phyloP scores from a whole-genome alignment of 1,284 basidiomycete genomes.

The Melampsora larici-populina region DNA sequence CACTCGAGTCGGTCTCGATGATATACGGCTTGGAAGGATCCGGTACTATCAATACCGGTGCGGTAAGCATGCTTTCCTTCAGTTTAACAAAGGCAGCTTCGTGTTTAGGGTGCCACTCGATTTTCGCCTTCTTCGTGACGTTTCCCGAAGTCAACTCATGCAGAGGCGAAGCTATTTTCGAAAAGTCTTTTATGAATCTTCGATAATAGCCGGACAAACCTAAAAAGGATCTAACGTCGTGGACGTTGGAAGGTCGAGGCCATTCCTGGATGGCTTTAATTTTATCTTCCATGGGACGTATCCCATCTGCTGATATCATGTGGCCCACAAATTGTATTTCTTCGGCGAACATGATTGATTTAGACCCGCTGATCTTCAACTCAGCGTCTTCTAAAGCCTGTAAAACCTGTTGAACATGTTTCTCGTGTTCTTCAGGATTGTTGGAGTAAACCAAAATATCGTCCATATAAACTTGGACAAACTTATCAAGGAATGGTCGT shows the following conservation, averaged over 20 bases:
- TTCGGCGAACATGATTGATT: too few relatives aligned
- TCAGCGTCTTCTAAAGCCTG: too few relatives aligned
- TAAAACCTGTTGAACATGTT: too few relatives aligned
- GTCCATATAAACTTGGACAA: conserved; percentile 19
- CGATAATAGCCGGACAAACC: conserved; percentile 2
- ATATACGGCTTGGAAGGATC: not conserved
- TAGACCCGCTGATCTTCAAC: too few relatives aligned
- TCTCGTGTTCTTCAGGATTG: not conserved
- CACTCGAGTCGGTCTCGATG: not conserved
- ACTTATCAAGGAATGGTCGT: not conserved
- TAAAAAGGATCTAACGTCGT: conserved; percentile 13
- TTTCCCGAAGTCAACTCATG: conserved; percentile 6
- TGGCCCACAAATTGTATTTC: not conserved
- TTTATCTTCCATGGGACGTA: too few relatives aligned
- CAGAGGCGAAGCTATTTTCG: not conserved
- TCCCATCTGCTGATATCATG: not conserved
- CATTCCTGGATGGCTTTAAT: not conserved
- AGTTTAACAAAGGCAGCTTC: not conserved
- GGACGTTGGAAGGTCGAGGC: conserved; percentile 12
- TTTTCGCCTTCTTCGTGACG: not conserved
- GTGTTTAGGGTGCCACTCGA: not conserved
- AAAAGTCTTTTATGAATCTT: too few relatives aligned
- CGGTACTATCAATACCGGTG: not conserved
- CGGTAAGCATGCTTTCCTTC: not conserved
- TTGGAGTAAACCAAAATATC: conserved; percentile 18